Evolutionary conservation across 73 alveolate species (phyloP), one percentile per base, ranked within the genome.

Genomic region (Blepharisma stoltei): DNA sequence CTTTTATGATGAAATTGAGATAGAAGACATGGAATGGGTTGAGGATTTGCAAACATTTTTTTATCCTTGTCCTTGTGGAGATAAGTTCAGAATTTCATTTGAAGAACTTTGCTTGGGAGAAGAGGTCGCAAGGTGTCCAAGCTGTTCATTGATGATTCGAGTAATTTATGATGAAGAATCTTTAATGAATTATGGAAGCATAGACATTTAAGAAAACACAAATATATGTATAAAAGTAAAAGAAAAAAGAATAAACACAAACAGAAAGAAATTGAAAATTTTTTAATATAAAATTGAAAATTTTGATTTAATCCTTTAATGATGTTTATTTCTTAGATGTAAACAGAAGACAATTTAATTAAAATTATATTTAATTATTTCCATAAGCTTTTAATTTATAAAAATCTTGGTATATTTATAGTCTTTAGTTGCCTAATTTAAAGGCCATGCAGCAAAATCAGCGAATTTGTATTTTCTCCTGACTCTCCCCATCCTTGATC

Each of bases 1-100:
- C 67, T 83, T 89, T 49, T 90, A 90, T 76, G 97, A 90, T 82
- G 95, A 90, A 77, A 80, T 90, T 46, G 97, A 90, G 55, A 90
- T 90, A n/a, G 97, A 90, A 70, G 97, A 90, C 49, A 85, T 90
- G 94, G 93, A 90, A 49, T 90, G 78, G 54, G 95, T 88, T 50
- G 82, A 75, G n/a, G 90, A 86, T 9, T 45, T 55, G 20, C 88
- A 88, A 32, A 86, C 76, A n/a, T 88, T 93, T 55, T 79, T 54
- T 65, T 93, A 91, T 69, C 97, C 95, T 14, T 93, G 98, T 68
- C 98, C 98, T 5, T 93, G 98, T 54, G 98, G 98, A 55, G 98
- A 93, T 71, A 81, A 85, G 53, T 93, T 93, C 80, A 20, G 78
- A 83, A 87, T 92, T 38, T 73, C 90, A 45, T 54, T 91, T 21